Conservation (phyloP, 139 green algal species). For the Chara braunii region DNA sequence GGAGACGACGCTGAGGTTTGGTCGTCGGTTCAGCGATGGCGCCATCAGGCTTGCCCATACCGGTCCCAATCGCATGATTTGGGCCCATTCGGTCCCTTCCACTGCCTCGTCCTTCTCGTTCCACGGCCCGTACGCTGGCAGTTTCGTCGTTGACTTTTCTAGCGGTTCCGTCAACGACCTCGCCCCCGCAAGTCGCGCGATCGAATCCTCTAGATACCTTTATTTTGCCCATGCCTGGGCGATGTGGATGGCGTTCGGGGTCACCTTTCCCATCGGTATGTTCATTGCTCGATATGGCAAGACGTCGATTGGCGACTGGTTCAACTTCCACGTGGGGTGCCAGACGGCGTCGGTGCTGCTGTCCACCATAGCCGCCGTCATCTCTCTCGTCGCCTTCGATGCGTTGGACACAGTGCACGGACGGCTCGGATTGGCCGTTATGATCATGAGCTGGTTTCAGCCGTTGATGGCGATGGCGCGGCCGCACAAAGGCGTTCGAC, state of each 20-base stretch:
- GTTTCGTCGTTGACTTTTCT: too few relatives aligned
- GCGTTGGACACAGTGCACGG: background rate
- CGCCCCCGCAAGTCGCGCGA: too few relatives aligned
- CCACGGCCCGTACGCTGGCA: too few relatives aligned
- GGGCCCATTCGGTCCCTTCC: too few relatives aligned
- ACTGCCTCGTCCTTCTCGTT: too few relatives aligned
- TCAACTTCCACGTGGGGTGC: background rate
- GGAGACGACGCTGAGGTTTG: too few relatives aligned
- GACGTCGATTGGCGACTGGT: background rate
- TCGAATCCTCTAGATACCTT: too few relatives aligned
- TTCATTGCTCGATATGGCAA: background rate
- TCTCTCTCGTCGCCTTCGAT: background rate
- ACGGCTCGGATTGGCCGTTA: background rate
- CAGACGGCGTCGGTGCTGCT: background rate
- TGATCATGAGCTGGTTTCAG: background rate
- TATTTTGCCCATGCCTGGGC: too few relatives aligned
- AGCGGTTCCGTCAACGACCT: too few relatives aligned
- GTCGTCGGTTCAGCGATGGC: too few relatives aligned
- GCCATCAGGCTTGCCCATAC: too few relatives aligned
- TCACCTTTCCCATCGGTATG: background rate
- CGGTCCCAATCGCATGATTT: too few relatives aligned
- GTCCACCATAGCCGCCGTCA: background rate
- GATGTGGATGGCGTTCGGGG: background rate
- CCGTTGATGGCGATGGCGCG: background rate
- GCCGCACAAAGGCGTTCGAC: background rate